These are phyloP conservation scores for Cryptococcus sp. DNA, from an alignment of 1,284 basidiomycete genomes.

Conservation along the genomic window DNA sequence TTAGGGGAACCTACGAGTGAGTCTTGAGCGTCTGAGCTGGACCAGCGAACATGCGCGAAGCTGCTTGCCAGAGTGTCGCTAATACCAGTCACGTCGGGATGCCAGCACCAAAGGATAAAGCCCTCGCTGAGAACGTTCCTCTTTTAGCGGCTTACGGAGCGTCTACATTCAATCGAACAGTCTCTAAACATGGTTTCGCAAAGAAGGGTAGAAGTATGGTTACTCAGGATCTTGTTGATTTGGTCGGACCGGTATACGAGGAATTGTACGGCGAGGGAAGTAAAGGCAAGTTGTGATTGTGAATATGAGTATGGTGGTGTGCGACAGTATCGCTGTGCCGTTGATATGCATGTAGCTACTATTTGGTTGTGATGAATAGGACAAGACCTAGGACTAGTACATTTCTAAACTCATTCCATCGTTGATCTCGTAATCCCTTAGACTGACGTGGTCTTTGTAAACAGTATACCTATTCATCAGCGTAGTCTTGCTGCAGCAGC, in stretches of 20 bases:
- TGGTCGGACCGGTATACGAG: conserved; percentile 68
- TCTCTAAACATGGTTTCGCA: conserved; percentile 69
- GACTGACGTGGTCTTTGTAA: conserved; percentile 91
- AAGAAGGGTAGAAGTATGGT: conserved; percentile 76
- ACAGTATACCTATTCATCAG: conserved; percentile 67
- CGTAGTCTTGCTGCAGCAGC: background rate
- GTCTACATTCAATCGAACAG: conserved; percentile 78
- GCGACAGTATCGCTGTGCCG: no score
- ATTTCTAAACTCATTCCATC: conserved; percentile 93
- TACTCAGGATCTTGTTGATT: conserved; percentile 80
- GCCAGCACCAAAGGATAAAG: conserved; percentile 54
- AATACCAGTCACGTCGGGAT: conserved; percentile 48
- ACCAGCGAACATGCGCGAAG: no score
- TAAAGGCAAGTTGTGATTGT: no score
- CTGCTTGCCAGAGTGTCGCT: background rate
- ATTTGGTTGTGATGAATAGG: no score
- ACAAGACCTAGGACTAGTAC: conserved; percentile 56
- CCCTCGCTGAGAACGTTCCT: conserved; percentile 58
- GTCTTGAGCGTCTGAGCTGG: no score
- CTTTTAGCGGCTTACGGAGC: conserved; percentile 83
- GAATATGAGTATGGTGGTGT: no score
- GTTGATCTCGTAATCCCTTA: conserved; percentile 89
- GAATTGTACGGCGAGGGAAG: conserved; percentile 59
- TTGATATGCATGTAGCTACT: no score
- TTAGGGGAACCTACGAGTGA: conserved; percentile 65